These are phyloP conservation scores for Penicillium italicum DNA, from an alignment of 2,329 filamentous ascomycete genomes.

Conservation along the genomic window DNA sequence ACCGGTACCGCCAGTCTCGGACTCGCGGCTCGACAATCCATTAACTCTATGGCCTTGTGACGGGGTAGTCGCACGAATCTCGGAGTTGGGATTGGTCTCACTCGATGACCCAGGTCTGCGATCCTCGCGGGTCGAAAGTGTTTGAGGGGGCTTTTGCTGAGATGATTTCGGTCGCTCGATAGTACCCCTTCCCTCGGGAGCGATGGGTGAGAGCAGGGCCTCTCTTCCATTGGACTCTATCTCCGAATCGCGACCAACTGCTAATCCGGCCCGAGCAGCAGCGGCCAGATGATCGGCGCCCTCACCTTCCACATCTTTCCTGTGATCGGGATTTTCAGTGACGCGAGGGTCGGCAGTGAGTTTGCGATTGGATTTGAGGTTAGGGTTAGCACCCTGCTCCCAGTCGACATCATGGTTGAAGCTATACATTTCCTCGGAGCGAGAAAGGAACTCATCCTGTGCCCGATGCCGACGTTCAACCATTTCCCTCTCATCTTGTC, in stretches of 20 bases:
- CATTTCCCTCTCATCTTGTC: conserved; percentile 41
- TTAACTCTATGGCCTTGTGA: conserved; percentile 57
- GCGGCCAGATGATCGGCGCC: conserved; percentile 72
- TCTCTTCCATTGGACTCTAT: conserved; percentile 64
- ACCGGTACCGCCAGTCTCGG: conserved; percentile 78
- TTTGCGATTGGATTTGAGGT: conserved; percentile 54
- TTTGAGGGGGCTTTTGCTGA: conserved; percentile 32
- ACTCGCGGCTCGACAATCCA: conserved; percentile 69
- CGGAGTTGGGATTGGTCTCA: conserved; percentile 18
- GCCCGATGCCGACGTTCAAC: conserved; percentile 43
- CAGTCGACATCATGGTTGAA: conserved; percentile 74
- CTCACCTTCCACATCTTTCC: conserved; percentile 72
- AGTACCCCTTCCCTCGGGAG: conserved; percentile 62
- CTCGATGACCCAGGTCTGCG: conserved; percentile 14
- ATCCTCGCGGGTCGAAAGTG: conserved; percentile 20
- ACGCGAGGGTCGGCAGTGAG: conserved; percentile 56
- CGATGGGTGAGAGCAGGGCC: conserved; percentile 63
- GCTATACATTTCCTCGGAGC: conserved; percentile 58
- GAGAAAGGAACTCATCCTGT: conserved; percentile 56
- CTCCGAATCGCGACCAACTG: conserved; percentile 66
- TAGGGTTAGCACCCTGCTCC: conserved; percentile 56
- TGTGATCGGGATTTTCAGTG: conserved; percentile 60
- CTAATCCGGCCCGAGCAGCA: conserved; percentile 58
- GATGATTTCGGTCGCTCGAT: conserved; percentile 50
- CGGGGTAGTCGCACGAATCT: conserved; percentile 21